Percentiles rank a stretch among this genome's conserved stretches.
Evolutionary conservation across 2,329 filamentous ascomycete species (phyloP).

Genomic region (Trichoderma endophyticum): DNA sequence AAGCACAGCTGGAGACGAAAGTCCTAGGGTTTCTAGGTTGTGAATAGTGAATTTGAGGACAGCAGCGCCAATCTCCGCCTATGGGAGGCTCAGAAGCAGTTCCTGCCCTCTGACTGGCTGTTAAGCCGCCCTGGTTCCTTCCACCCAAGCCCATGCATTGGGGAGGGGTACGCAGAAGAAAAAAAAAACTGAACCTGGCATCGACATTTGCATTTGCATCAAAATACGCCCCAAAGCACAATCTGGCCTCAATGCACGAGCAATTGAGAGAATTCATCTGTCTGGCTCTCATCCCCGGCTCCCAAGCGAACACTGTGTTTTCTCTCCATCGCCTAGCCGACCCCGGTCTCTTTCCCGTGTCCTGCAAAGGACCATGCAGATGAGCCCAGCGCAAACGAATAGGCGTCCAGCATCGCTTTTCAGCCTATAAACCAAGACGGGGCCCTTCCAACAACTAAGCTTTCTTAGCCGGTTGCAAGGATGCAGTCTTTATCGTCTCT

Average conservation of each 20-base stretch:
- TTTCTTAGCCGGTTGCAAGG: not conserved
- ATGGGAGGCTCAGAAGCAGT: constrained; percentile 20
- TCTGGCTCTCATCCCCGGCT: not conserved
- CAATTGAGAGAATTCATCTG: not conserved
- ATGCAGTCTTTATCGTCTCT: not conserved
- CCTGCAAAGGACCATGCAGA: not conserved
- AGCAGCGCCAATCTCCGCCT: constrained; percentile 18
- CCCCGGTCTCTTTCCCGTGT: constrained; percentile 1
- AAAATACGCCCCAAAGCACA: not conserved
- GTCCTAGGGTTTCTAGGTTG: not conserved
- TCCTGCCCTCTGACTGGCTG: constrained; percentile 27
- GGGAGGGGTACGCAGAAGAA: not conserved
- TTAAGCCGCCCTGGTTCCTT: constrained; percentile 1
- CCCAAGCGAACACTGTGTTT: not conserved
- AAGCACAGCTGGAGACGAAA: not conserved
- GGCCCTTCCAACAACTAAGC: not conserved
- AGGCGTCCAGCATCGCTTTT: not conserved
- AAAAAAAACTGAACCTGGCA: not conserved
- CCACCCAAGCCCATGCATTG: constrained; percentile 22
- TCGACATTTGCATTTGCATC: not conserved
- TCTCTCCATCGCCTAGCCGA: not conserved
- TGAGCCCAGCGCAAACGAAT: not conserved
- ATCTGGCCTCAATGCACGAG: not conserved
- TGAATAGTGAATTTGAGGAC: not conserved
- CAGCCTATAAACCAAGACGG: constrained; percentile 5